Conservation (phyloP, 176 grass and related monocot genomes). For the Cenchrus americanus region DNA sequence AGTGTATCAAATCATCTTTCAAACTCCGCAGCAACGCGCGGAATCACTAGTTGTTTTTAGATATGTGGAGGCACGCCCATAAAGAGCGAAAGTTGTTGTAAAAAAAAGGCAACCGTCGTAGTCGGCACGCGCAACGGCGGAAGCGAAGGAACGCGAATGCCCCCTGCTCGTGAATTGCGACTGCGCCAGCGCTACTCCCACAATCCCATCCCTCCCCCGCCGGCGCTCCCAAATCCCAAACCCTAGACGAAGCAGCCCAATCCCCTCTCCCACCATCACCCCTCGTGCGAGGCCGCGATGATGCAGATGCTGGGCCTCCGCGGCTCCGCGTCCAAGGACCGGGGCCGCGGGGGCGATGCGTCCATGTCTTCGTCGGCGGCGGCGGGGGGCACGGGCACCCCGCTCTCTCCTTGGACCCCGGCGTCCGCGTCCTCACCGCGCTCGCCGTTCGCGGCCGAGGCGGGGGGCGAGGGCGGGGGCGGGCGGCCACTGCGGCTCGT, state of each 20-base stretch:
- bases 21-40: no score
- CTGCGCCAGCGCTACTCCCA: background rate
- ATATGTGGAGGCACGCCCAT: no score
- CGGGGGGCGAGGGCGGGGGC: conserved; percentile 7
- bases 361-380: conserved; percentile 1
- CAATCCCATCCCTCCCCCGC: background rate
- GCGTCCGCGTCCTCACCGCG: conserved; percentile 24
- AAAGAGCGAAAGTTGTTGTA: no score
- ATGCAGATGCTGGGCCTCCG: conserved; percentile 81
- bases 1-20: no score
- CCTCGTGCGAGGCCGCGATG: conserved; percentile 26
- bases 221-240: conserved; percentile 15
- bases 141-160: background rate
- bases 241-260: conserved; percentile 20
- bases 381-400: conserved; percentile 1
- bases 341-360: conserved; percentile 27
- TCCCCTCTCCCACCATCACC: background rate
- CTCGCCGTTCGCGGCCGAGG: conserved; percentile 5
- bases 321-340: conserved; percentile 57
- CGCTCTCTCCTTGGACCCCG: background rate
- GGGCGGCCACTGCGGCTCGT: conserved; percentile 68
- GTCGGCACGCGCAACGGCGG: conserved; percentile 1
- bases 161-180: background rate
- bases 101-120: no score
- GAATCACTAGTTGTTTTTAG: no score